phyloP scores from a whole-genome alignment of 495 filamentous ascomycete genomes.

The Hypoxylon lienhwacheense region DNA sequence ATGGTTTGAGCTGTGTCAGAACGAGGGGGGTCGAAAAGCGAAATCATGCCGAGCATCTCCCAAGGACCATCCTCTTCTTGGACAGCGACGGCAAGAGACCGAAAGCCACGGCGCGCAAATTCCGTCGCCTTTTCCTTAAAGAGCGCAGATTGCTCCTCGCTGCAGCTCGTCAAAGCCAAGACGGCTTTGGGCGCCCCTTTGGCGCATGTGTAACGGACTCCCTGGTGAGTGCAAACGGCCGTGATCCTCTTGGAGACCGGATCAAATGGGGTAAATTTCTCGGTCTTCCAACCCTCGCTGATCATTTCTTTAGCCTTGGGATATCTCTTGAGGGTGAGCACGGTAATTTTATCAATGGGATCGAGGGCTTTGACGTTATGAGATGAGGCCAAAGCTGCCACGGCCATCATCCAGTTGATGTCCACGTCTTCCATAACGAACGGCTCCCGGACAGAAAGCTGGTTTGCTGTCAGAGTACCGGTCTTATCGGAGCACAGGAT shows the following conservation, averaged over 20 bases:
- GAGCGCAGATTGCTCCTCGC: conserved; percentile 66
- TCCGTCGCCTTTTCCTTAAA: conserved; percentile 87
- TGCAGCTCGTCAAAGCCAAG: conserved; percentile 70
- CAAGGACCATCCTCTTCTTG: conserved; percentile 71
- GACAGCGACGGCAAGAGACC: conserved; percentile 84
- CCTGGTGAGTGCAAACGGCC: conserved; percentile 72
- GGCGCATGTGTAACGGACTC: conserved; percentile 77
- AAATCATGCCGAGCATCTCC: conserved; percentile 91
- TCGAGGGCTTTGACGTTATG: conserved; percentile 92
- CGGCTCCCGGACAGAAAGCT: conserved; percentile 78
- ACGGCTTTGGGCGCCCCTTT: conserved; percentile 87
- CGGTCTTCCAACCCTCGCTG: conserved; percentile 65
- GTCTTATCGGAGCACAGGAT: conserved; percentile 98
- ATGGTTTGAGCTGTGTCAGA: conserved; percentile 87
- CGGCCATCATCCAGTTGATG: conserved; percentile 80
- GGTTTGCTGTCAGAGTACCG: conserved; percentile 90
- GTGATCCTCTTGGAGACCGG: conserved; percentile 91
- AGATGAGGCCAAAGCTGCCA: conserved; percentile 82
- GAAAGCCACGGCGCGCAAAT: conserved; percentile 85
- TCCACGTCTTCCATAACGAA: conserved; percentile 77
- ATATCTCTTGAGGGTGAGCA: conserved; percentile 75
- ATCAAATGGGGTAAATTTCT: conserved; percentile 84
- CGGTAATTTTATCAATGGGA: conserved; percentile 87
- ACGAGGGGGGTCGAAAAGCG: conserved; percentile 84
- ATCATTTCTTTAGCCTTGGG: conserved; percentile 73